A percentile compares a stretch with the other conserved stretches of the same genome.
Evolutionary conservation across 1,139 yeast genomes (phyloP).

Genomic region (Hemisphaericaspora lyxosophila): DNA sequence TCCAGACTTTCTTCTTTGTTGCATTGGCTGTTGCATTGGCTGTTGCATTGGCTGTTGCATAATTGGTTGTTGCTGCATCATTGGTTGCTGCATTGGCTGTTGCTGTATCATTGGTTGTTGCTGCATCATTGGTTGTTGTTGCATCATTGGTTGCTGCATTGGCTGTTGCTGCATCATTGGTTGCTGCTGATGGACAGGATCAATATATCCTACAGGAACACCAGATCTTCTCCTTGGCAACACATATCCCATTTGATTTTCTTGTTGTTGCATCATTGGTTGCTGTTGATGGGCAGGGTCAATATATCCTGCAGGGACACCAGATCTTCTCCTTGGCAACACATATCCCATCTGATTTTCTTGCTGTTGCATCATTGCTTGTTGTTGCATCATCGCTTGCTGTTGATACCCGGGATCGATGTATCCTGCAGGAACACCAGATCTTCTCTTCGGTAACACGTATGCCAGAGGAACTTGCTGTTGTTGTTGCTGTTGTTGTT

Average conservation of each 20-base stretch:
- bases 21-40: background rate
- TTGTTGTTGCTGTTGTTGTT: background rate
- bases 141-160: constrained; percentile 6
- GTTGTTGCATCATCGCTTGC: constrained; percentile 1
- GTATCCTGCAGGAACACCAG: constrained; percentile 1
- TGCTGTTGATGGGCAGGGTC: background rate
- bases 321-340: background rate
- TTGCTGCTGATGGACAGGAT: constrained; percentile 1
- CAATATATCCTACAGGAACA: constrained; percentile 1
- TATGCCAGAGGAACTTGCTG: background rate
- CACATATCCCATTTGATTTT: background rate
- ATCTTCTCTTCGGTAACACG: background rate
- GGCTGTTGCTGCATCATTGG: constrained; percentile 5
- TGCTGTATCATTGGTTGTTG: constrained; percentile 7
- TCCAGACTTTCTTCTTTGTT: background rate
- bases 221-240: constrained; percentile 1
- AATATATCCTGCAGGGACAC: constrained; percentile 1
- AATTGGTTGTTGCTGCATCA: constrained; percentile 4
- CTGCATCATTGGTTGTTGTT: background rate
- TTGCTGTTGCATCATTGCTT: background rate
- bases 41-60: constrained; percentile 9
- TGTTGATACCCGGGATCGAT: background rate
- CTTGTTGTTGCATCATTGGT: background rate
- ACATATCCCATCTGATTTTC: background rate
- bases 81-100: constrained; percentile 3